Evolutionary conservation across 768 basidiomycete species (phyloP), one percentile per base, ranked within the genome.

Genomic region (Hygrophorus pudorinus): DNA sequence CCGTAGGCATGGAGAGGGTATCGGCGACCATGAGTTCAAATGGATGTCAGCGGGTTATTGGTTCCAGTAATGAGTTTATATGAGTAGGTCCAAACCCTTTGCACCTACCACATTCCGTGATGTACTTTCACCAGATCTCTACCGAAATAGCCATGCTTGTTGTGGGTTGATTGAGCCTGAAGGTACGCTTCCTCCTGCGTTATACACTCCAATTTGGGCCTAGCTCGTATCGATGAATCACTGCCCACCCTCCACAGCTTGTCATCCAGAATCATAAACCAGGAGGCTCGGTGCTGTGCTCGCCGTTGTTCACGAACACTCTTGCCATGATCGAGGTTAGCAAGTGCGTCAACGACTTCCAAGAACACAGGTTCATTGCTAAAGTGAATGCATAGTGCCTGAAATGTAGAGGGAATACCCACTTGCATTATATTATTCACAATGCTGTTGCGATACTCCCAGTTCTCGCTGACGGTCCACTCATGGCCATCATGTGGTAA

Each of bases 51-150:
- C 53, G 33, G 24, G 45, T 53, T 9, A 71, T 59, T 10, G 43
- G 10, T 8, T 28, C 10, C 0, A 68, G 47, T 0, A 21, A 2
- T 62, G 66, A 0, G 56, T 52, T 37, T 62, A 63, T 0, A n/a
- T n/a, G n/a, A n/a, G n/a, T 56, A 60, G 50, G 36, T 0, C 65
- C 38, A 27, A 64, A 66, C 36, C 65, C n/a, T n/a, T n/a, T n/a
- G n/a, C n/a, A n/a, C n/a, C n/a, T n/a, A n/a, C n/a, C n/a, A n/a
- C n/a, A n/a, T n/a, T n/a, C n/a, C n/a, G n/a, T n/a, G n/a, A n/a
- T n/a, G n/a, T n/a, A n/a, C n/a, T n/a, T n/a, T n/a, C n/a, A n/a
- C n/a, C n/a, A n/a, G n/a, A n/a, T n/a, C n/a, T n/a, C n/a, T n/a
- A n/a, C n/a, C n/a, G n/a, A n/a, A n/a, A n/a, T n/a, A n/a, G n/a